phyloP scores from a whole-genome alignment of 176 grass and related monocot species.

The Typha latifolia region DNA sequence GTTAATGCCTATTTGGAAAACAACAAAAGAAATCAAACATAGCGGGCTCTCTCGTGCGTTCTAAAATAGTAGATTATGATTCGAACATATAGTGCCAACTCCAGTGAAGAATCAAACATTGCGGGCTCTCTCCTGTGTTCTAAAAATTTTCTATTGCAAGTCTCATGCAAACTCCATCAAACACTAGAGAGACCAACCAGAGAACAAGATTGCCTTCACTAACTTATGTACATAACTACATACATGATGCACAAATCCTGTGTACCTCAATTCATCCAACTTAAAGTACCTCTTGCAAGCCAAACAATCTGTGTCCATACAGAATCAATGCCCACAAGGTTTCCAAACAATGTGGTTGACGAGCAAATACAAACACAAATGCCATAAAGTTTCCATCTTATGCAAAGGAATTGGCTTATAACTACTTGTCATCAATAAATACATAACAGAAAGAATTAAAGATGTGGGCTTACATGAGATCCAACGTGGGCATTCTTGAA shows the following conservation, averaged over 20 bases:
- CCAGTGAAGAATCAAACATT: neutral
- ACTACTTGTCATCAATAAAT: neutral
- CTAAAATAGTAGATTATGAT: too few relatives aligned
- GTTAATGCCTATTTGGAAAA: too few relatives aligned
- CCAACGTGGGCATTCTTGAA: conserved; percentile 59
- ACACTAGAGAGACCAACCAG: neutral
- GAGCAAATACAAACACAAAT: neutral
- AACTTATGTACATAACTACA: neutral
- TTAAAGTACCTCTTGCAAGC: too few relatives aligned
- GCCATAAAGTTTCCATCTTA: neutral
- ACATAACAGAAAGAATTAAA: neutral
- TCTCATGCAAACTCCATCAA: neutral
- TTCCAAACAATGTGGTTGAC: too few relatives aligned
- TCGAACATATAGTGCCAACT: too few relatives aligned
- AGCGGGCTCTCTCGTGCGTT: too few relatives aligned
- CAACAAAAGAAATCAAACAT: too few relatives aligned
- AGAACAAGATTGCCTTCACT: neutral
- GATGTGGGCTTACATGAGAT: conserved; percentile 36
- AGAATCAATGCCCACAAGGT: neutral
- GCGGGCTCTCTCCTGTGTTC: neutral
- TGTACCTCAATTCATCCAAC: neutral
- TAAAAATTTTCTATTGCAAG: neutral
- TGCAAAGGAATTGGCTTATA: neutral
- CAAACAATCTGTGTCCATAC: too few relatives aligned
- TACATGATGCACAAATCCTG: neutral